Evolutionary conservation across 2,329 filamentous ascomycete genomes (phyloP).

Genomic region (Aspergillus fischeri): DNA sequence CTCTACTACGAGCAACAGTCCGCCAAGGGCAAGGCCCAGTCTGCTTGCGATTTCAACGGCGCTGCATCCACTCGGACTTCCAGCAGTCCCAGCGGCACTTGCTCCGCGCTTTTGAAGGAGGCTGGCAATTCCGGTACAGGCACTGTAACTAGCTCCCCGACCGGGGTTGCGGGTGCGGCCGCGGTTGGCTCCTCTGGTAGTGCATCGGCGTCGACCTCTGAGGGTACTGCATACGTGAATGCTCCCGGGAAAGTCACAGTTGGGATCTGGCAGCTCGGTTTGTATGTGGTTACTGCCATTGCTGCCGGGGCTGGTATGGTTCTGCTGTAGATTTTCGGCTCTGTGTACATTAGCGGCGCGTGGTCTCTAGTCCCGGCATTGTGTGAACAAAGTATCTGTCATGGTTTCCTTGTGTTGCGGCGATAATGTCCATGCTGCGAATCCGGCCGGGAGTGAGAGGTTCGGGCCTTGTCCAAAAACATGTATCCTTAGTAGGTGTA

Average conservation of each 20-base stretch:
- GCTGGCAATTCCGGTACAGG: slow-evolving; percentile 37
- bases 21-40: slow-evolving; percentile 27
- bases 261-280: slow-evolving; percentile 33
- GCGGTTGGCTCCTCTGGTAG: slow-evolving; percentile 10
- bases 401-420: background rate
- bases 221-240: slow-evolving; percentile 25
- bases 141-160: slow-evolving; percentile 32
- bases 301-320: slow-evolving; percentile 42
- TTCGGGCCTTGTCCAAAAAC: background rate
- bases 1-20: slow-evolving; percentile 39
- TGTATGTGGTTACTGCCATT: slow-evolving; percentile 36
- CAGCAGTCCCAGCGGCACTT: slow-evolving; percentile 29
- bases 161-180: slow-evolving; percentile 17
- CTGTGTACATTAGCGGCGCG: background rate
- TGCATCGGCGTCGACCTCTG: slow-evolving; percentile 15
- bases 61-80: slow-evolving; percentile 34
- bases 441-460: background rate
- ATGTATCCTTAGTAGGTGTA: background rate
- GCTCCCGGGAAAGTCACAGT: slow-evolving; percentile 27
- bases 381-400: too few relatives aligned
- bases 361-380: background rate
- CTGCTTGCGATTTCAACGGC: slow-evolving; percentile 42
- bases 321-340: slow-evolving; percentile 32
- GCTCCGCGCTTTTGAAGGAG: slow-evolving; percentile 33
- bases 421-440: background rate